Evolutionary conservation across 2,329 filamentous ascomycete species (phyloP).

Genomic region (Ambrosiella cleistominuta): DNA sequence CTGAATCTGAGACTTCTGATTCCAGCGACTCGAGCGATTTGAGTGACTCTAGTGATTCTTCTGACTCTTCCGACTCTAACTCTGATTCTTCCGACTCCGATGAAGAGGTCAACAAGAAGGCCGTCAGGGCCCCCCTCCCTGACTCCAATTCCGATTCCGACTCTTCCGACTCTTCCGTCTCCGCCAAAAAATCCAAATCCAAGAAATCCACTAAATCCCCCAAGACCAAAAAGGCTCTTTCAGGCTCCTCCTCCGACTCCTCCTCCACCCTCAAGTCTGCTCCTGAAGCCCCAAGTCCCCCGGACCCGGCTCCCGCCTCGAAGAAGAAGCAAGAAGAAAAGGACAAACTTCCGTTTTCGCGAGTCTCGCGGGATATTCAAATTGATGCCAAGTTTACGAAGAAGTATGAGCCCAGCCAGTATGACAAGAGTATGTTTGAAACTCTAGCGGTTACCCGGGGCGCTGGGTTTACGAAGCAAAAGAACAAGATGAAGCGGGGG

Average conservation of each 20-base stretch:
- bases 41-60: conserved; percentile 15
- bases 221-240: conserved; percentile 18
- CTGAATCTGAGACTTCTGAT: conserved; percentile 11
- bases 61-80: conserved; percentile 15
- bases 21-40: conserved; percentile 1
- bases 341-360: conserved; percentile 56
- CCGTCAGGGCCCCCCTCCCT: conserved; percentile 23
- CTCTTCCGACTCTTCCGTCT: conserved; percentile 19
- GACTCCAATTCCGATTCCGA: conserved; percentile 24
- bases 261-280: conserved; percentile 33
- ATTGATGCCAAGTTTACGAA: conserved; percentile 55
- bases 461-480: conserved; percentile 98
- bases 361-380: conserved; percentile 49
- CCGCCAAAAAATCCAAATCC: conserved; percentile 13
- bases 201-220: conserved; percentile 14
- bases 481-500: conserved; percentile 95
- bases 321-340: conserved; percentile 31
- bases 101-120: conserved; percentile 13
- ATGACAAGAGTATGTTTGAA: conserved; percentile 73
- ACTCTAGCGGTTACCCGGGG: conserved; percentile 83
- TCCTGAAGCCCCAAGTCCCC: conserved; percentile 32
- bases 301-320: conserved; percentile 25
- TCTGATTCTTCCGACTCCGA: conserved; percentile 23
- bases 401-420: conserved; percentile 76
- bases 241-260: conserved; percentile 27